Base-by-base conservation (phyloP, 2,329 filamentous ascomycete genomes). In the Botrytis byssoidea region DNA sequence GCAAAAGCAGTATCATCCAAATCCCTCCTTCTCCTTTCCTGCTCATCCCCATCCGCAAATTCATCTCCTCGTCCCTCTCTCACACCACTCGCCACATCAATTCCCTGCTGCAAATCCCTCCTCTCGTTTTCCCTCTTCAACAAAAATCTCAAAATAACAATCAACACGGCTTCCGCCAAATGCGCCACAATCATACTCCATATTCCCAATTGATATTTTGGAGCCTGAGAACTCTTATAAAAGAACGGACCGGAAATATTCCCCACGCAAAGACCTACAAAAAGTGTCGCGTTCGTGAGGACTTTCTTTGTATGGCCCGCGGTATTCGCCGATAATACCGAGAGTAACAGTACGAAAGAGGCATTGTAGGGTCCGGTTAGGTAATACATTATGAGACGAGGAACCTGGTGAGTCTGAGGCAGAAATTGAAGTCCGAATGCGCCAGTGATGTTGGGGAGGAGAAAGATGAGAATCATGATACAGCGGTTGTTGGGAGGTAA, bases 311-410 rank as follows among this genome's bases (percentile, higher is more conserved):
- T 84, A 72, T 86, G 83, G 0, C 84, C 84, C 0, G 74, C 76
- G 86, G 93, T 90, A 75, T 93, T 94, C 25, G 88, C 84, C 71
- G 82, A 85, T 46, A 87, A 80, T 73, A 87, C 85, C 5, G 70
- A 1, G 83, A 87, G 75, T 86, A 78, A 44, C 8, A 77, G 68
- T 0, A 76, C 75, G 18, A 74, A 77, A 2, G 76, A 61, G 10
- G 76, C 75, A 40, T 74, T 73, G 46, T 77, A 77, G 29, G 74
- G 68, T 2, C 75, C 75, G 9, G 76, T 76, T 1, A 88, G 80
- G 74, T 88, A 87, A 32, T 76, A 88, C 78, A 85, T 87, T 67
- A 86, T 84, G 70, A 88, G 77, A 0, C 86, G 79, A 5, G 84
- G 85, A 1, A 84, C 83, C 70, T 83, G 80, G 64, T 85, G 83